Percentiles rank a stretch among this genome's conserved stretches.
phyloP scores from a whole-genome alignment of 106 monocot species.

The Apostasia shenzhenica region DNA sequence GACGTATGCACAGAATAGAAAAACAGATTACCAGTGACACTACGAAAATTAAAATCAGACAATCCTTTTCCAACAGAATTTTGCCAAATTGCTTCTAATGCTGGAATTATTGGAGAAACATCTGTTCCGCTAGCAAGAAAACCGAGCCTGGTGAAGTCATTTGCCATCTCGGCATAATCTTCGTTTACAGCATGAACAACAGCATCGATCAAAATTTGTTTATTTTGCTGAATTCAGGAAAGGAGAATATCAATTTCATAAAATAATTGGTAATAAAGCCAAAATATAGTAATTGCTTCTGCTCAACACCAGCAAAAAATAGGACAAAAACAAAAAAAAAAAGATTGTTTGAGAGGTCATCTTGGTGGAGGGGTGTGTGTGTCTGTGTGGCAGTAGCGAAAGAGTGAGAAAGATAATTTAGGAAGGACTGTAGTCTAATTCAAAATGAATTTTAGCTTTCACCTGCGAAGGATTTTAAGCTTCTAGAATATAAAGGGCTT shows the following conservation, averaged over 20 bases:
- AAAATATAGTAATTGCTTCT: background rate
- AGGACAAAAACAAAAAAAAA: no score
- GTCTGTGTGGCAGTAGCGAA: no score
- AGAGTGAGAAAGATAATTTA: no score
- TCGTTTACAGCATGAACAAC: conserved; percentile 99
- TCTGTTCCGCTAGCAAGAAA: conserved; percentile 97
- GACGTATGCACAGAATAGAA: background rate
- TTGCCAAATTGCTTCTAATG: conserved; percentile 98
- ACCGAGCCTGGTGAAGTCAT: conserved; percentile 99
- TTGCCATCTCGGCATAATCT: conserved; percentile 99
- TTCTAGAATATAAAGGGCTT: no score
- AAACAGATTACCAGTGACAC: conserved; percentile 67
- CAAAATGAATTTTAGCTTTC: no score
- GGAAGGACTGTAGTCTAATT: no score
- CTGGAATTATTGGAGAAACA: conserved; percentile 89
- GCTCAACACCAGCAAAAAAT: no score
- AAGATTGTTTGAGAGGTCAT: no score
- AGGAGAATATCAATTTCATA: background rate
- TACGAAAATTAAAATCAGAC: conserved; percentile 93
- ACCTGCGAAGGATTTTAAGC: no score
- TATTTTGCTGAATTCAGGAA: conserved; percentile 77
- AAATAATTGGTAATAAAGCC: background rate
- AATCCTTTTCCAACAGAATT: conserved; percentile 90
- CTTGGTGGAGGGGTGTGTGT: no score
- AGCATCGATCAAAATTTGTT: conserved; percentile 96